These are phyloP conservation scores for Ascodesmis nigricans DNA, from an alignment of 495 filamentous ascomycete genomes.

Conservation along the genomic window DNA sequence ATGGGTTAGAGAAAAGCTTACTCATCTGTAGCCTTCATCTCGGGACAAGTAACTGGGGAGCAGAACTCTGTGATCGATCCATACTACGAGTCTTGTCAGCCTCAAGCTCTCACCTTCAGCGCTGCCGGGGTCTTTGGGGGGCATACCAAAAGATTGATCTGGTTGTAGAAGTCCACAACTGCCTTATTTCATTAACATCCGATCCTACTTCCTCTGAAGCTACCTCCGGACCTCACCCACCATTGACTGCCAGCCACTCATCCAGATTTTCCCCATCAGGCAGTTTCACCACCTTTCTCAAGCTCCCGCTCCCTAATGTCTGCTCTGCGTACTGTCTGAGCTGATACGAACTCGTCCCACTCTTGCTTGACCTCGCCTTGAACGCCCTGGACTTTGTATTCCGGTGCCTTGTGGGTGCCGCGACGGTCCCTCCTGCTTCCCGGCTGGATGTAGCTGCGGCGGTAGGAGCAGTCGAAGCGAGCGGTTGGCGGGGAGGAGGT, in stretches of 20 bases:
- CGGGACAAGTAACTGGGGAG: constrained; percentile 84
- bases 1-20: constrained; percentile 24
- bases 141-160: constrained; percentile 79
- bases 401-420: too few species aligned
- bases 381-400: too few species aligned
- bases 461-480: too few species aligned
- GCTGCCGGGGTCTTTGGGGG: too few species aligned
- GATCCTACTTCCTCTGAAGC: too few species aligned
- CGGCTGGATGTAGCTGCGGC: too few species aligned
- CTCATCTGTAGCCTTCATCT: constrained; percentile 99
- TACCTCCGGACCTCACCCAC: too few species aligned
- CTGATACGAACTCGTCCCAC: constrained; percentile 78
- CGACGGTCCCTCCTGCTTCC: too few species aligned
- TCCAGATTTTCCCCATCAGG: constrained; percentile 93
- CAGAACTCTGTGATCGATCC: constrained; percentile 98
- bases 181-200: too few species aligned
- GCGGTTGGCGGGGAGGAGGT: too few species aligned
- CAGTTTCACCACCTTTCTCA: constrained; percentile 87
- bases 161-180: constrained; percentile 99
- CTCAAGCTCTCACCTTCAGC: too few species aligned
- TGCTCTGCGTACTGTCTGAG: constrained; percentile 94
- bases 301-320: constrained; percentile 78
- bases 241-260: constrained; percentile 94
- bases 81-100: too few species aligned
- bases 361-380: constrained; percentile 72